phyloP scores from a whole-genome alignment of 352 stramenopile species.

The Nothophytophthora sp. region DNA sequence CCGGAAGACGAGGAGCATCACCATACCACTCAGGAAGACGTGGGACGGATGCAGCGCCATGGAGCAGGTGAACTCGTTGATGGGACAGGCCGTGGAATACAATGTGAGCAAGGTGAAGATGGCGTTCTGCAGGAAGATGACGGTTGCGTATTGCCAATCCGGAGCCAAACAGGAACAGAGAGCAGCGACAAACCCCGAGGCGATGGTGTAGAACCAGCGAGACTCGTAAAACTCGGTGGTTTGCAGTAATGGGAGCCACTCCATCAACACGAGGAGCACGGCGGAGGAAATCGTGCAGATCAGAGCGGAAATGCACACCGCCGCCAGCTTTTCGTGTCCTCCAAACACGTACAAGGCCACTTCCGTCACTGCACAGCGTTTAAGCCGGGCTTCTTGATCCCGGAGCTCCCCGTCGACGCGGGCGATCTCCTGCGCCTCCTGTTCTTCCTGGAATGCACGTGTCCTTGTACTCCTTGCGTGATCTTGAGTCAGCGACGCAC shows the following conservation, averaged over 20 bases:
- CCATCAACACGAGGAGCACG: constrained; percentile 31
- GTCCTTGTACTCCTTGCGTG: constrained; percentile 8
- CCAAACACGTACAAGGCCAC: constrained; percentile 22
- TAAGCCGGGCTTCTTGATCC: constrained; percentile 19
- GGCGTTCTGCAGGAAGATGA: constrained; percentile 44
- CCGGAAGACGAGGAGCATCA: constrained; percentile 48
- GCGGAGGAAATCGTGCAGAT: constrained; percentile 30
- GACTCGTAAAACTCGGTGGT: constrained; percentile 56
- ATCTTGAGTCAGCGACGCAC: constrained; percentile 10
- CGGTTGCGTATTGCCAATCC: constrained; percentile 46
- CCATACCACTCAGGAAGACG: constrained; percentile 37
- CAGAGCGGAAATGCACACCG: constrained; percentile 30
- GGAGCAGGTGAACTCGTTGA: constrained; percentile 53
- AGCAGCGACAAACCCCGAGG: constrained; percentile 34
- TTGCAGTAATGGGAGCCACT: constrained; percentile 32
- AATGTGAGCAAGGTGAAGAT: constrained; percentile 58
- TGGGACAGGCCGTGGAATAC: constrained; percentile 59
- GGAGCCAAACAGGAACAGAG: constrained; percentile 53
- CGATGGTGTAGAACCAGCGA: constrained; percentile 44
- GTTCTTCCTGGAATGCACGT: constrained; percentile 25
- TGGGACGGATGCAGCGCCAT: constrained; percentile 30
- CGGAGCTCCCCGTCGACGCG: constrained; percentile 30
- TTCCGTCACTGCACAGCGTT: constrained; percentile 27
- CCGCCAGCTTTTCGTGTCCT: constrained; percentile 49
- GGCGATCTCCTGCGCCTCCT: constrained; percentile 24